Evolutionary conservation across 345 rosid genomes (phyloP).

Genomic region (Ceriops tagal): DNA sequence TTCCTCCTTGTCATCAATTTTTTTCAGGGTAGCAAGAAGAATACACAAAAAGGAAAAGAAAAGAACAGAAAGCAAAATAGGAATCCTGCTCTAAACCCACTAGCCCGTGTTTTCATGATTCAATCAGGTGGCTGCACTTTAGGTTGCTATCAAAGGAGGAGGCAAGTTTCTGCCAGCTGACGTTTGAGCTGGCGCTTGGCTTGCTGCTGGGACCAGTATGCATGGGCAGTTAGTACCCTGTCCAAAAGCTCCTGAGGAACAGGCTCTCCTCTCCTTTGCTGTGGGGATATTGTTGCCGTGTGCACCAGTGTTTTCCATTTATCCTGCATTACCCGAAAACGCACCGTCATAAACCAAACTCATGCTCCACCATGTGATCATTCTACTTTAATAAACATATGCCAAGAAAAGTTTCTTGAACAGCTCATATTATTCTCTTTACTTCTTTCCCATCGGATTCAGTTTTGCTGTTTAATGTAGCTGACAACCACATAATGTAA

Average conservation of each 20-base stretch:
- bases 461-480: not conserved
- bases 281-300: slow-evolving; percentile 96
- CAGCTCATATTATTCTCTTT: not conserved
- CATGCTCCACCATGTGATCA: not conserved
- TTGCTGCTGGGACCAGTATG: slow-evolving; percentile 93
- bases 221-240: slow-evolving; percentile 80
- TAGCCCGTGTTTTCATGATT: slow-evolving; percentile 1
- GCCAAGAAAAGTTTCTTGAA: not conserved
- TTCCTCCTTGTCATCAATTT: slow-evolving; percentile 18
- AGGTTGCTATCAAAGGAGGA: slow-evolving; percentile 42
- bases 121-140: slow-evolving; percentile 5
- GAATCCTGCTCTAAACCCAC: slow-evolving; percentile 17
- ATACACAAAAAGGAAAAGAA: slow-evolving; percentile 11
- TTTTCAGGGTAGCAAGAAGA: slow-evolving; percentile 27
- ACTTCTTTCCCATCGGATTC: slow-evolving; percentile 1
- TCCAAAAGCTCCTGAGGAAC: slow-evolving; percentile 95
- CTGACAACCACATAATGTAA: too few species aligned
- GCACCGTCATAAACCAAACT: slow-evolving; percentile 11
- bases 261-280: slow-evolving; percentile 99
- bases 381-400: not conserved
- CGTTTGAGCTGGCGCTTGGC: slow-evolving; percentile 65
- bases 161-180: slow-evolving; percentile 48
- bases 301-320: slow-evolving; percentile 99
- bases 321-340: slow-evolving; percentile 45
- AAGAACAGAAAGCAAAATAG: not conserved